Conservation (phyloP, 805 yeast genomes). For the Ascoidea rubescens region DNA sequence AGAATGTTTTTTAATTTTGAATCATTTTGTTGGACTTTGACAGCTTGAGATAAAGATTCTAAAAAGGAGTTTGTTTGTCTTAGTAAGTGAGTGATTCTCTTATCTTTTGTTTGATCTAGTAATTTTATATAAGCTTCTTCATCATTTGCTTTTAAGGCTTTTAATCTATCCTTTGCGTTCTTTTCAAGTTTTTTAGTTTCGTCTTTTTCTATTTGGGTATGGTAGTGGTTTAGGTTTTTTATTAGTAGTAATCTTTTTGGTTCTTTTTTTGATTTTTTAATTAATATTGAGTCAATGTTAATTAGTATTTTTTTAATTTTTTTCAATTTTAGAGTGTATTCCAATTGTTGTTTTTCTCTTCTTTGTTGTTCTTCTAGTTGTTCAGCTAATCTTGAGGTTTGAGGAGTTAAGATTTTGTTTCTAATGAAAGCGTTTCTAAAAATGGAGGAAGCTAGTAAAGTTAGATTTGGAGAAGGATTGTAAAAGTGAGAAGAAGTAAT, state of each 20-base stretch:
- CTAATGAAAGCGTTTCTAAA: constrained; percentile 22
- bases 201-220: constrained; percentile 51
- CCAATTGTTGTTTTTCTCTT: constrained; percentile 39
- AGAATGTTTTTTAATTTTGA: constrained; percentile 19
- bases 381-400: constrained; percentile 63
- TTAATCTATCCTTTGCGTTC: constrained; percentile 79
- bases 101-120: constrained; percentile 77
- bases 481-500: no score
- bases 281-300: background rate
- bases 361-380: constrained; percentile 62
- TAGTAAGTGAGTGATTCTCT: constrained; percentile 72
- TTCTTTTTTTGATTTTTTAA: background rate
- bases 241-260: background rate
- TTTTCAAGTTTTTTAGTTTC: constrained; percentile 63
- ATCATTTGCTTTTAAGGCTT: constrained; percentile 76
- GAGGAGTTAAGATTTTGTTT: constrained; percentile 55
- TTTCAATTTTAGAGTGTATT: constrained; percentile 22
- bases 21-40: constrained; percentile 59
- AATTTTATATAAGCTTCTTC: constrained; percentile 79
- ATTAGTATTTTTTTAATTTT: constrained; percentile 1
- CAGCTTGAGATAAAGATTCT: constrained; percentile 69
- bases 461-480: background rate
- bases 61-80: constrained; percentile 69
- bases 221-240: constrained; percentile 20
- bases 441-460: background rate